Conservation (phyloP, 441 rosid genomes). For the Mallotus japonicus region DNA sequence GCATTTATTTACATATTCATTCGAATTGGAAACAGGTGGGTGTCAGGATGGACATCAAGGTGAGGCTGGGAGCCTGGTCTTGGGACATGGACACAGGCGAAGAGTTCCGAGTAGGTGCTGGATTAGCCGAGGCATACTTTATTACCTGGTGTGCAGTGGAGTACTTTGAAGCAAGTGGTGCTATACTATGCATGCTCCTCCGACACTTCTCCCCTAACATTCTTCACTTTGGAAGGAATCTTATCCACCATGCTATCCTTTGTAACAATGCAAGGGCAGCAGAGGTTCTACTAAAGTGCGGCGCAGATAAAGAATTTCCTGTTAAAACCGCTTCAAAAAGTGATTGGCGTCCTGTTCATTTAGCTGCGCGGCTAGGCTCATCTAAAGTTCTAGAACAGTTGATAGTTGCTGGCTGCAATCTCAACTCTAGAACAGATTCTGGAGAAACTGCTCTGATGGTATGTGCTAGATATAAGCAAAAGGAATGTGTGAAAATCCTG, state of each 20-base stretch:
- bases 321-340: conserved; percentile 42
- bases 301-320: conserved; percentile 56
- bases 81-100: conserved; percentile 87
- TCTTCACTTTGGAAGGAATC: conserved; percentile 70
- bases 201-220: conserved; percentile 40
- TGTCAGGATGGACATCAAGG: conserved; percentile 52
- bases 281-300: conserved; percentile 52
- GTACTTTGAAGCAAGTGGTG: conserved; percentile 80
- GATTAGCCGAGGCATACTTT: conserved; percentile 82
- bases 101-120: conserved; percentile 91
- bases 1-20: not conserved
- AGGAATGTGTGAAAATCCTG: conserved; percentile 57
- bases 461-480: conserved; percentile 55
- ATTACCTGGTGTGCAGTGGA: conserved; percentile 95
- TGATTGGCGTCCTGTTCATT: conserved; percentile 62
- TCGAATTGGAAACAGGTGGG: conserved; percentile 52
- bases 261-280: conserved; percentile 71
- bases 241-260: conserved; percentile 89
- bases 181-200: conserved; percentile 65
- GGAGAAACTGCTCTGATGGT: conserved; percentile 81
- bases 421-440: conserved; percentile 57
- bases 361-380: conserved; percentile 69
- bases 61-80: conserved; percentile 91
- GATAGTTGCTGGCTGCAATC: conserved; percentile 50
- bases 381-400: conserved; percentile 52